Evolutionary conservation across 179 eudicot species (phyloP), one percentile per base, ranked within the genome.

Genomic region (Corrigiola litoralis): DNA sequence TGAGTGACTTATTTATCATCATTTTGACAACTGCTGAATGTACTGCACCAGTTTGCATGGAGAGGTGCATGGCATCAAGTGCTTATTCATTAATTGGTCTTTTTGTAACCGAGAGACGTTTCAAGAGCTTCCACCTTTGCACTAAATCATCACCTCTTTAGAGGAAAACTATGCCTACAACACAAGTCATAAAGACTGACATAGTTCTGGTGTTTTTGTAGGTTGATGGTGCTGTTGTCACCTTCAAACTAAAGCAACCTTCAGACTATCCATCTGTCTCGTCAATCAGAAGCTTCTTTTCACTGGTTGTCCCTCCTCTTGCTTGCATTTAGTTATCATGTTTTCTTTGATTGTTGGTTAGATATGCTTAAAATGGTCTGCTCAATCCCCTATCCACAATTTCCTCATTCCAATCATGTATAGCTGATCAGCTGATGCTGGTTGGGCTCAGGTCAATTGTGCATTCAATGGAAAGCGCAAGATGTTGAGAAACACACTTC

Each of bases 391-490:
- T 4, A 38, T 40, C 11, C 16, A 7, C 17, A 29, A 13, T 14
- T 36, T 24, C 28, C 46, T 58, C 14, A 38, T 49, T 58, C 51
- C 23, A 42, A 12, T 34, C 6, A 69, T 52, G 25, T 25, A 46
- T 28, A 1, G 32, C 21, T 25, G 27, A 1, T 57, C 21, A 1
- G 32, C 21, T 25, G 27, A 1, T 57, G 32, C 25, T 58, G 24
- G 16, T 47, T 60, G 23, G 23, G 1, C 54, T 67, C 61, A 92
- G 98, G 92, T 87, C 10, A 87, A 90, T 61, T 85, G 86, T 48
- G 97, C 98, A 63, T 92, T 92, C 77, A 92, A 84, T 32, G 89
- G 92, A 25, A 92, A 90, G 72, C 82, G 98, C 36, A 92, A 92
- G 73, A 92, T 85, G 97, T 52, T 92, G 79, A 80, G 95, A 57